These are phyloP conservation scores for Vitis cinerea DNA, from an alignment of 164 flowering plant species.

Conservation along the genomic window DNA sequence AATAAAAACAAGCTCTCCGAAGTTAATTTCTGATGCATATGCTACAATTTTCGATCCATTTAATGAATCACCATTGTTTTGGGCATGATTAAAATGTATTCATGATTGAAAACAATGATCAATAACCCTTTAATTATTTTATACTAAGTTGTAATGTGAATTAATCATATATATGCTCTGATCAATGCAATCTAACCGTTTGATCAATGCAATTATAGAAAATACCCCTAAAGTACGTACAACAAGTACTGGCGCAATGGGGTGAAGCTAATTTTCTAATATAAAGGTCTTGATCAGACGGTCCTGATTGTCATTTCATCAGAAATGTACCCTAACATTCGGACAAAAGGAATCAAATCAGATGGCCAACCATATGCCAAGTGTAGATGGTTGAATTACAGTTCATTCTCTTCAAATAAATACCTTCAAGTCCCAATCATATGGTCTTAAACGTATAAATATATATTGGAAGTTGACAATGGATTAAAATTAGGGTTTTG, in stretches of 20 bases:
- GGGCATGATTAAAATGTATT: too few relatives aligned
- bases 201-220: not conserved
- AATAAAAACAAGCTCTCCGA: too few relatives aligned
- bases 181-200: not conserved
- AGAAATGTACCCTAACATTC: slow-evolving; percentile 20
- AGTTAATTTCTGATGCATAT: too few relatives aligned
- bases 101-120: too few relatives aligned
- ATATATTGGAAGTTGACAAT: slow-evolving; percentile 9
- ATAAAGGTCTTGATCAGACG: slow-evolving; percentile 1
- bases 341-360: slow-evolving; percentile 18
- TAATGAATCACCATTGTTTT: too few relatives aligned
- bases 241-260: slow-evolving; percentile 16
- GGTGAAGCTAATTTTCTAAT: not conserved
- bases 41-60: too few relatives aligned
- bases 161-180: too few relatives aligned
- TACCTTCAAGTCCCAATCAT: not conserved
- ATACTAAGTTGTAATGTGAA: too few relatives aligned
- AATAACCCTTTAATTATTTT: too few relatives aligned
- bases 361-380: not conserved
- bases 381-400: slow-evolving; percentile 3
- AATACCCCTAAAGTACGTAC: slow-evolving; percentile 7
- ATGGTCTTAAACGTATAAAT: not conserved
- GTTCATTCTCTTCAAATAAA: slow-evolving; percentile 5
- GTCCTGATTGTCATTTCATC: not conserved
- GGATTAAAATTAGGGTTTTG: not conserved